A percentile compares a stretch with the other conserved stretches of the same genome.
Evolutionary conservation across 2,329 filamentous ascomycete species (phyloP).

Genomic region (Orbilia javanica): DNA sequence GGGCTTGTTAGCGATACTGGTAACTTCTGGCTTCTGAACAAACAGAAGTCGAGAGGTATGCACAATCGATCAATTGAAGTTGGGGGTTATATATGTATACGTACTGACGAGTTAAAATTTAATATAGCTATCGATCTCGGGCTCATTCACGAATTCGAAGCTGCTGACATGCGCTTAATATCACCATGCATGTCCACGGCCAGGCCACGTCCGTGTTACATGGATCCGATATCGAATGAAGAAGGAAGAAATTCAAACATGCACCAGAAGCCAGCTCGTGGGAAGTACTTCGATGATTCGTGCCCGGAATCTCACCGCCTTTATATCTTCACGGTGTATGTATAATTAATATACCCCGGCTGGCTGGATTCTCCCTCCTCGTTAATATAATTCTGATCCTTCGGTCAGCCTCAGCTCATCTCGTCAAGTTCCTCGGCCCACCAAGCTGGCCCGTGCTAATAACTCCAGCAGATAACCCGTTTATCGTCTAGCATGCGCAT

Average conservation of each 20-base stretch:
- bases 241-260: background rate
- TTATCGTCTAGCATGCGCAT: background rate
- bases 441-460: background rate
- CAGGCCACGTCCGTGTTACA: background rate
- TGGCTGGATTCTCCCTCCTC: too few species aligned
- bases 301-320: background rate
- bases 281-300: background rate
- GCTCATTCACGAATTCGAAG: too few species aligned
- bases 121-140: too few species aligned
- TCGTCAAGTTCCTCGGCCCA: background rate
- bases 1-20: background rate
- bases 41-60: too few species aligned
- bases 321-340: background rate
- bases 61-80: too few species aligned
- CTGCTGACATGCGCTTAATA: constrained; percentile 6
- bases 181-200: constrained; percentile 6
- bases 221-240: constrained; percentile 7
- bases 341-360: too few species aligned
- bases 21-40: background rate
- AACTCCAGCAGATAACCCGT: background rate
- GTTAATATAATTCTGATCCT: too few species aligned
- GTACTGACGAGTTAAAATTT: background rate
- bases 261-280: too few species aligned
- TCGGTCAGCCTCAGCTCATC: background rate
- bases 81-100: too few species aligned